Conservation (phyloP, 768 basidiomycete genomes). For the Crepidotus variabilis region DNA sequence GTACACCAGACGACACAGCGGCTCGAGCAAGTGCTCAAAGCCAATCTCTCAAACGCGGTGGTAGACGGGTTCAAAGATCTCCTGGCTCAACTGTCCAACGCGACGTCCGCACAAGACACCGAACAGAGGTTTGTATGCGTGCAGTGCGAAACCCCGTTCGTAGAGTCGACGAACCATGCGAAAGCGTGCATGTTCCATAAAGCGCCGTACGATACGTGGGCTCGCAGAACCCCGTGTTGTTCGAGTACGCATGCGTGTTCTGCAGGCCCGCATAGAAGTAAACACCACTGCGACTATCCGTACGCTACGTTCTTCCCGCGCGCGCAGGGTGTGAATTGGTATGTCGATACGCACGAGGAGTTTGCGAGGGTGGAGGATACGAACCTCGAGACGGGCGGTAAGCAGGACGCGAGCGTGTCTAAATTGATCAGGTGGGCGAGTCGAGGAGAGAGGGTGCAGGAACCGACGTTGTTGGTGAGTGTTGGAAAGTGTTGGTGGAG, state of each 20-base stretch:
- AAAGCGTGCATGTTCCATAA: constrained; percentile 36
- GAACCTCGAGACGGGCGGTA: constrained; percentile 29
- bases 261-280: constrained; percentile 29
- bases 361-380: constrained; percentile 32
- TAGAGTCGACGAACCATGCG: constrained; percentile 31
- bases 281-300: constrained; percentile 39
- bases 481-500: constrained; percentile 30
- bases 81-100: constrained; percentile 27
- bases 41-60: neutral
- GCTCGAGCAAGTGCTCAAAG: constrained; percentile 20
- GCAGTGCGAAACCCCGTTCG: constrained; percentile 35
- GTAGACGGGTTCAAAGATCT: constrained; percentile 23
- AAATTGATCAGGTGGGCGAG: constrained; percentile 33
- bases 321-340: constrained; percentile 24
- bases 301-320: constrained; percentile 35
- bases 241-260: constrained; percentile 31
- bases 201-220: constrained; percentile 31
- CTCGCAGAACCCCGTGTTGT: constrained; percentile 32
- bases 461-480: constrained; percentile 33
- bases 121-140: constrained; percentile 35
- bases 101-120: constrained; percentile 17
- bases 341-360: constrained; percentile 29
- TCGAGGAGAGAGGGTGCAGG: constrained; percentile 24
- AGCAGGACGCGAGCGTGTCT: constrained; percentile 25
- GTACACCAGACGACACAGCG: constrained; percentile 26